Conservation (phyloP, 768 basidiomycete species). For the Xerocomellus intermedius region DNA sequence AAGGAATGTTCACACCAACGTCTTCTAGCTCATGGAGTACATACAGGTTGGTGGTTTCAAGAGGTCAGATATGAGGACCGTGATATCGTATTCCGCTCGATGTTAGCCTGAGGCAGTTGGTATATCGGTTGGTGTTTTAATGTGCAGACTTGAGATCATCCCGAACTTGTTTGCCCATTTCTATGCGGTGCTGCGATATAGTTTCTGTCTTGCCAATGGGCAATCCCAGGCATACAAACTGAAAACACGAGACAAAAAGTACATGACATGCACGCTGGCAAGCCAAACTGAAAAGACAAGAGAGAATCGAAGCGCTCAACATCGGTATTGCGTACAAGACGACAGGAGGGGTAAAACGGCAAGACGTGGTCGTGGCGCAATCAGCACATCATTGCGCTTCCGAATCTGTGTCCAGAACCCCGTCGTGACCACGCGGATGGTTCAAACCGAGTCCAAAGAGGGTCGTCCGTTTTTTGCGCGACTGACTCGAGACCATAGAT, state of each 20-base stretch:
- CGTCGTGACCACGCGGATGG: background rate
- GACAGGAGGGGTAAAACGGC: background rate
- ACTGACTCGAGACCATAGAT: constrained; percentile 21
- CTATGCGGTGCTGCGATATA: background rate
- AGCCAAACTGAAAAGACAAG: background rate
- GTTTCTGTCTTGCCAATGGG: background rate
- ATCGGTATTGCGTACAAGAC: background rate
- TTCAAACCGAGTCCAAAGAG: constrained; percentile 25
- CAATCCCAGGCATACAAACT: background rate
- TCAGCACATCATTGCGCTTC: constrained; percentile 1
- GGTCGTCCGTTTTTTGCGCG: constrained; percentile 14
- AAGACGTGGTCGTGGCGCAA: background rate
- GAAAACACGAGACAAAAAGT: constrained; percentile 18
- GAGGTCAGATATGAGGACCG: too few species aligned
- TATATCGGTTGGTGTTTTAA: too few species aligned
- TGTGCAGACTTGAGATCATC: background rate
- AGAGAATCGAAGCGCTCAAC: background rate
- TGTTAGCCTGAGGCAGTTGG: too few species aligned
- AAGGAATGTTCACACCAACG: background rate
- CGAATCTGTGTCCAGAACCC: background rate
- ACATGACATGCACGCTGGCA: constrained; percentile 2
- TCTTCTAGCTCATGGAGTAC: too few species aligned
- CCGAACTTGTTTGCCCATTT: background rate
- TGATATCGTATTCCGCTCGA: too few species aligned
- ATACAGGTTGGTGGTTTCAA: too few species aligned